Evolutionary conservation across 768 basidiomycete species (phyloP), one percentile per base, ranked within the genome.

Genomic region (Boletus fagicola): DNA sequence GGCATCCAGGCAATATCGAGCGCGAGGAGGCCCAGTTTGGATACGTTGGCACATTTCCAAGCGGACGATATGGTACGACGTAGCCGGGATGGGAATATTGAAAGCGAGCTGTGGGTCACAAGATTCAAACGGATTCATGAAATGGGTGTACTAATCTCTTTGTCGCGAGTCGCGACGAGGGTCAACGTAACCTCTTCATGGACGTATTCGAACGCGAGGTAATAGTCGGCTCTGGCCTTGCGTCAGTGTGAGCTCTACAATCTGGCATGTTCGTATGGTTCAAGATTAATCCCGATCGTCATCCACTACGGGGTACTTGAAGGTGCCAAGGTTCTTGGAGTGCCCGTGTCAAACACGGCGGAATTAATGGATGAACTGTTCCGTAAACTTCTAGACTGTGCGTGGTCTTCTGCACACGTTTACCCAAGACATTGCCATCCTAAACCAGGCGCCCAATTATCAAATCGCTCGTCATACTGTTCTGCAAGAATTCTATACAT

Each of bases 251-350:
- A 46, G 63, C 44, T 1, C 68, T 65, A 3, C 57, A 77, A 54
- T 80, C 78, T 7, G 83, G 83, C 57, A 84, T 83, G 82, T 84
- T 84, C 67, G 70, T 82, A 43, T 83, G 80, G 80, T 72, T 80
- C 60, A 71, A 74, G 56, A 67, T 83, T n/a, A 60, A 80, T 63
- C 60, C 82, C 47, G 64, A 74, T 51, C 67, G 67, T 13, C 80
- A 82, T 77, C 39, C 72, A 75, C 24, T 80, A 70, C 66, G 59
- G 63, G 43, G 48, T 48, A 7, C 61, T 71, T 35, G 62, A 61
- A 57, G 61, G 64, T 6, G 39, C 56, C 16, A 56, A 59, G 35
- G 38, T 3, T 16, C 69, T 54, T 36, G 66, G 48, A 24, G 68
- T 56, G 20, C 61, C 68, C 3, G 45, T 44, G 7, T 78, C 78